These are phyloP conservation scores for Aspergillus luchuensis DNA, from an alignment of 2,329 filamentous ascomycete genomes.

Conservation along the genomic window DNA sequence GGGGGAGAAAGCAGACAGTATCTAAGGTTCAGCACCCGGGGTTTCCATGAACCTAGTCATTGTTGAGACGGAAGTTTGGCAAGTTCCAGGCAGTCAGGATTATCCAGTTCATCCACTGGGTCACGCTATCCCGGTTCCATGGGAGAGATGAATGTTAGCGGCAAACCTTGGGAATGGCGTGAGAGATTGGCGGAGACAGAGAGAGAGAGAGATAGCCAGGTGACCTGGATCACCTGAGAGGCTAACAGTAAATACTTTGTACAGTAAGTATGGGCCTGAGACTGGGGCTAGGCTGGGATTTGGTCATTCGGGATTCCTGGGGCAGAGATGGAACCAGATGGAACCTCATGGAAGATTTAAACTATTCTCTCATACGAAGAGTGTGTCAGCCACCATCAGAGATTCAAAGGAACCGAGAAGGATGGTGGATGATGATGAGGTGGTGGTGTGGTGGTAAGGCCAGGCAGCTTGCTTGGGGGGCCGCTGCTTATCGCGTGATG, in stretches of 20 bases:
- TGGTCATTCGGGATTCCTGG: neutral
- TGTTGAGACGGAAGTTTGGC: too few relatives aligned
- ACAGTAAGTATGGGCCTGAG: neutral
- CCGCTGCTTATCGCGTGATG: slow-evolving; percentile 7
- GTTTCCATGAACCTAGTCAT: too few relatives aligned
- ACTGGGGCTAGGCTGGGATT: neutral
- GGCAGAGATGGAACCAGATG: neutral
- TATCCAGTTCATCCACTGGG: too few relatives aligned
- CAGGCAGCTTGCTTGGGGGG: too few relatives aligned
- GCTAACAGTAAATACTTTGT: neutral
- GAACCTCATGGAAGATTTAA: neutral
- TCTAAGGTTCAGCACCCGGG: too few relatives aligned
- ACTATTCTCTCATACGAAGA: neutral
- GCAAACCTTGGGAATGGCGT: too few relatives aligned
- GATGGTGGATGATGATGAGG: slow-evolving; percentile 1
- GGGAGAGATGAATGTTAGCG: too few relatives aligned
- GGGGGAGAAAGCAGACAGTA: too few relatives aligned
- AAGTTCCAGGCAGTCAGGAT: too few relatives aligned
- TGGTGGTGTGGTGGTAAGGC: neutral
- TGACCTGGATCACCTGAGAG: neutral
- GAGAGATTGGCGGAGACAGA: too few relatives aligned
- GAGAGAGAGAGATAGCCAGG: neutral
- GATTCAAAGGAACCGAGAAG: neutral
- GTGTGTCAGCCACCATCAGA: neutral
- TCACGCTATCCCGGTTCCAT: too few relatives aligned